These are phyloP conservation scores for Oemleria cerasiformis DNA, from an alignment of 306 rosid species.

Conservation along the genomic window DNA sequence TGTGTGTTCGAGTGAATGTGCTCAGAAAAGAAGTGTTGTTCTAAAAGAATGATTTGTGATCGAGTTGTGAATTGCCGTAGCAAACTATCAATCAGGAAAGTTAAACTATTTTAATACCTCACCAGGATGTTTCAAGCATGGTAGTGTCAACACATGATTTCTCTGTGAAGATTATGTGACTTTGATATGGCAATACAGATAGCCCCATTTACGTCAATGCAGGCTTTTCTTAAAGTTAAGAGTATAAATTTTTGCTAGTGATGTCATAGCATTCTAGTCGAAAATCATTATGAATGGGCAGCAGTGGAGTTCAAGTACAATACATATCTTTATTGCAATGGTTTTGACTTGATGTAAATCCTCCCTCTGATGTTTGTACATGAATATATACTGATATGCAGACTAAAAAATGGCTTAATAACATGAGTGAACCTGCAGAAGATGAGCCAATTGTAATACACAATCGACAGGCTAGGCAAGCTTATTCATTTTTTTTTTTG, in stretches of 20 bases:
- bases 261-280: not conserved
- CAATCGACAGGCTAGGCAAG: conserved; percentile 58
- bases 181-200: not conserved
- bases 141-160: not conserved
- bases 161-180: no score
- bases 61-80: not conserved
- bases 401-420: conserved; percentile 77
- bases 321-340: not conserved
- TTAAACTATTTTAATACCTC: not conserved
- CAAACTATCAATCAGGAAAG: not conserved
- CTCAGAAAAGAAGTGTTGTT: not conserved
- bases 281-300: not conserved
- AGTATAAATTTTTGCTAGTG: not conserved
- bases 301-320: not conserved
- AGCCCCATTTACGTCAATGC: not conserved
- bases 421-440: conserved; percentile 52
- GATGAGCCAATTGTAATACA: conserved; percentile 41
- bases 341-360: not conserved
- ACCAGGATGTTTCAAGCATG: not conserved
- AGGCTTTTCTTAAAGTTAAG: not conserved
- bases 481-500: not conserved
- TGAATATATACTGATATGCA: conserved; percentile 30
- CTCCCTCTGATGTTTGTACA: not conserved
- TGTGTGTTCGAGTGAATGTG: conserved; percentile 3
- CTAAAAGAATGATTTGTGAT: not conserved